Percentiles rank a stretch among this genome's conserved stretches.
Evolutionary conservation across 192 early-diverging fungal genomes (phyloP).

Genomic region (Entomortierella chlamydospora): DNA sequence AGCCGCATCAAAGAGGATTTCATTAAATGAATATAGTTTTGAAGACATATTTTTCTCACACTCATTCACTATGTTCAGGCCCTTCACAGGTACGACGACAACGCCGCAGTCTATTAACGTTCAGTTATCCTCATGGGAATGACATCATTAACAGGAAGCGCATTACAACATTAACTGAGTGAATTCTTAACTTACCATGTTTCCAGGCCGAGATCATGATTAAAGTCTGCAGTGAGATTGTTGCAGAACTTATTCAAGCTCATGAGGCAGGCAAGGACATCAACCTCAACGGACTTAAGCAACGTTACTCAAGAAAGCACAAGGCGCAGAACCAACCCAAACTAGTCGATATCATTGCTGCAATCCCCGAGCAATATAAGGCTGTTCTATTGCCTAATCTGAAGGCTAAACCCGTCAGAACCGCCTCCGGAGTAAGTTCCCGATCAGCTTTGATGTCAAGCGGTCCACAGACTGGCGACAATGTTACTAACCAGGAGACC

Average conservation of each 20-base stretch:
- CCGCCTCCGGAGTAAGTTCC: conserved; percentile 84
- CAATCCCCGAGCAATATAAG: conserved; percentile 94
- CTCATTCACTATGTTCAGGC: conserved; percentile 4
- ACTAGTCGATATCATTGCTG: conserved; percentile 97
- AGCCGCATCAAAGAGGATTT: neutral
- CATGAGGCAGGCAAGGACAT: conserved; percentile 76
- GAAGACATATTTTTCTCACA: neutral
- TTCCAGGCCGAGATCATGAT: conserved; percentile 79
- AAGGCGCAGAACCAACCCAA: conserved; percentile 90
- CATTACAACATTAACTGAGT: conserved; percentile 1
- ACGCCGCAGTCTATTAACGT: neutral
- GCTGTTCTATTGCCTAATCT: conserved; percentile 86
- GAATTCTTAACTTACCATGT: neutral
- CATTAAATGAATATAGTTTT: neutral
- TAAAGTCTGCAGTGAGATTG: conserved; percentile 89
- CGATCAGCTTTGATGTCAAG: neutral
- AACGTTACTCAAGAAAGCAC: conserved; percentile 76
- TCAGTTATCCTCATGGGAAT: neutral
- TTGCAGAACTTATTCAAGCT: conserved; percentile 85
- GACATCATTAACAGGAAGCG: conserved; percentile 8
- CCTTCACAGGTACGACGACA: conserved; percentile 34
- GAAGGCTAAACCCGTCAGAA: conserved; percentile 96
- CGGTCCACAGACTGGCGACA: neutral
- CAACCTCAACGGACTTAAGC: conserved; percentile 90
- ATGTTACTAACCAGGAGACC: neutral